Conservation (phyloP, 495 filamentous ascomycete genomes). For the Hypoxylon cercidicola region DNA sequence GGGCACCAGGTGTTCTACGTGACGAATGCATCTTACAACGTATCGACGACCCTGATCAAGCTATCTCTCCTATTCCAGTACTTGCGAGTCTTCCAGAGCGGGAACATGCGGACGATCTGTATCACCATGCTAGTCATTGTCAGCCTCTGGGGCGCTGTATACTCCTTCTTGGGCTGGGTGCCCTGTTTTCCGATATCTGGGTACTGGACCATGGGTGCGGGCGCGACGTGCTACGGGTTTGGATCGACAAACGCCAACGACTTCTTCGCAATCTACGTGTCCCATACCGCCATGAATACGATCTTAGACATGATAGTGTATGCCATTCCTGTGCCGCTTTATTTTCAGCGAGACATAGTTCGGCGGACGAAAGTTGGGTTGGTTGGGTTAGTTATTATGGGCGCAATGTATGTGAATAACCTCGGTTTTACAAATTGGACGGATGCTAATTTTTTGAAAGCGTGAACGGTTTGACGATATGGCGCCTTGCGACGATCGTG, state of each 20-base stretch:
- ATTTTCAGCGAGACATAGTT: slow-evolving; percentile 36
- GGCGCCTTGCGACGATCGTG: slow-evolving; percentile 46
- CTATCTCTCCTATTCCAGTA: slow-evolving; percentile 48
- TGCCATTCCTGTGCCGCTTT: slow-evolving; percentile 42
- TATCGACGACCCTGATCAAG: slow-evolving; percentile 46
- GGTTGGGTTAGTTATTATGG: slow-evolving; percentile 39
- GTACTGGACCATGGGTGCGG: slow-evolving; percentile 36
- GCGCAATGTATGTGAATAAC: slow-evolving; percentile 27
- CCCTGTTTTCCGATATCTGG: slow-evolving; percentile 42
- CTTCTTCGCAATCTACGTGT: slow-evolving; percentile 39
- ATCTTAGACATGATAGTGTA: slow-evolving; percentile 42
- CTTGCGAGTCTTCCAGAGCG: slow-evolving; percentile 41
- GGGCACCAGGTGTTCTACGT: slow-evolving; percentile 39
- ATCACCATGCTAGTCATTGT: slow-evolving; percentile 36
- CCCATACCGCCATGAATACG: slow-evolving; percentile 44
- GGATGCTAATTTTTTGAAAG: slow-evolving; percentile 31
- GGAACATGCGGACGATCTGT: slow-evolving; percentile 36
- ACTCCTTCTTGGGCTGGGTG: slow-evolving; percentile 36
- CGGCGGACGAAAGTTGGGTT: slow-evolving; percentile 39
- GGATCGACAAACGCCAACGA: slow-evolving; percentile 39
- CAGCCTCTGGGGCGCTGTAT: slow-evolving; percentile 40
- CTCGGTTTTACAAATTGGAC: neutral
- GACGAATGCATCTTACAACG: slow-evolving; percentile 30
- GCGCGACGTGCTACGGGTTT: slow-evolving; percentile 44
- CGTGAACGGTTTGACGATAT: slow-evolving; percentile 45